These are phyloP conservation scores for Albatrellus sp. DNA, from an alignment of 1,284 basidiomycete genomes.

Conservation along the genomic window DNA sequence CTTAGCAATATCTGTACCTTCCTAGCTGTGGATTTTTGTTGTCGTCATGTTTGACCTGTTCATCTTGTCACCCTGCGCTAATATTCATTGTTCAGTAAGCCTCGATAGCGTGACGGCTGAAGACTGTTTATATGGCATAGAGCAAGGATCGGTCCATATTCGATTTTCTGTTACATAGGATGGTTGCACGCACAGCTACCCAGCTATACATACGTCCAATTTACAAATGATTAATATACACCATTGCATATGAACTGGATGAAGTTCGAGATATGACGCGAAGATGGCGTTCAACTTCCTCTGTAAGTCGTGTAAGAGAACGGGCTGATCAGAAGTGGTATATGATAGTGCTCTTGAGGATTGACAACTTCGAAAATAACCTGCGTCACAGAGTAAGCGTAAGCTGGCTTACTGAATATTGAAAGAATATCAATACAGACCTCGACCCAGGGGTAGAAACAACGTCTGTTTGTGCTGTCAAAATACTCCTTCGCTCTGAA, in stretches of 20 bases:
- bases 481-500: conserved; percentile 84
- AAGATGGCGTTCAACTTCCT: conserved; percentile 45
- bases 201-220: conserved; percentile 4
- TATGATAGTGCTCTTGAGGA: conserved; percentile 76
- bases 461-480: conserved; percentile 41
- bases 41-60: neutral
- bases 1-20: neutral
- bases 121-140: too few relatives aligned
- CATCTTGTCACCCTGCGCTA: neutral
- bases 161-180: conserved; percentile 4
- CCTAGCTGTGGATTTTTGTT: neutral
- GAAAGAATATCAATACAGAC: conserved; percentile 25
- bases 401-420: neutral
- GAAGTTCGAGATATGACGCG: too few relatives aligned
- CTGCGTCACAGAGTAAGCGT: conserved; percentile 25
- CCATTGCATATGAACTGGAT: too few relatives aligned
- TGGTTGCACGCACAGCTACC: conserved; percentile 6
- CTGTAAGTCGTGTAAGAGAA: conserved; percentile 90
- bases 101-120: too few relatives aligned
- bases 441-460: conserved; percentile 86
- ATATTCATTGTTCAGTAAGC: neutral
- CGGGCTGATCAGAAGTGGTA: conserved; percentile 84
- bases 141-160: neutral
- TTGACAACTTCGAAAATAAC: conserved; percentile 64
- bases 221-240: too few relatives aligned